Percentiles rank a stretch among this genome's conserved stretches.
Conservation (phyloP, 2,329 filamentous ascomycete species). For the Neonectria coccinea region DNA sequence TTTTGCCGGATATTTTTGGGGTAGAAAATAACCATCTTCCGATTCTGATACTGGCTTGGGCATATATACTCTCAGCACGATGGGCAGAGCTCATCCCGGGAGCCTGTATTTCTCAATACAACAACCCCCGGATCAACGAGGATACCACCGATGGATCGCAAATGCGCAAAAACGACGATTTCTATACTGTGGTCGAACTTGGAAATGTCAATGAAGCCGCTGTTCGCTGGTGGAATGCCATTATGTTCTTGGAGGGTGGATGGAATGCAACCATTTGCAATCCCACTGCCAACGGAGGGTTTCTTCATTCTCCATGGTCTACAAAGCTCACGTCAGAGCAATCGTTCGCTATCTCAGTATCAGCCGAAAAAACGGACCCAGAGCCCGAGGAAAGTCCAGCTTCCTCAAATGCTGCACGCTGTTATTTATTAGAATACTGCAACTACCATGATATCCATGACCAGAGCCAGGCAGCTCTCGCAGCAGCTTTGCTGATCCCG, state of each 20-base stretch:
- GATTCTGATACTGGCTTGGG: constrained; percentile 46
- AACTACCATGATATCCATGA: constrained; percentile 40
- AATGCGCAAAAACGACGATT: neutral
- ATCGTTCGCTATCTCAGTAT: constrained; percentile 13
- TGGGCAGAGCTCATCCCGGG: constrained; percentile 48
- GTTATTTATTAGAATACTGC: constrained; percentile 46
- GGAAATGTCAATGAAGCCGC: constrained; percentile 42
- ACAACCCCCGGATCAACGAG: neutral
- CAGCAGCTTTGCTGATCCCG: constrained; percentile 46
- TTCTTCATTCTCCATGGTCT: constrained; percentile 38
- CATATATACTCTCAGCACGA: constrained; percentile 47
- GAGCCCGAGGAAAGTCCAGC: neutral
- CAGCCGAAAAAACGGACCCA: neutral
- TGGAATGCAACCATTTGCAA: constrained; percentile 43
- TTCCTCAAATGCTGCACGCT: constrained; percentile 36
- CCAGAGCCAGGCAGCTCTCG: constrained; percentile 45
- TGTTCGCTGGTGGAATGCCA: constrained; percentile 47
- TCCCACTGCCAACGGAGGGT: constrained; percentile 17
- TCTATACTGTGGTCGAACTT: constrained; percentile 31
- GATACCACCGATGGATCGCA: neutral
- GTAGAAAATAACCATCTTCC: constrained; percentile 32
- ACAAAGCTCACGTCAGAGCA: constrained; percentile 11
- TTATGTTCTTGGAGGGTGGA: constrained; percentile 41
- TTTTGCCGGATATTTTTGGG: constrained; percentile 18
- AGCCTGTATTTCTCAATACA: constrained; percentile 17